A percentile compares a stretch with the other conserved stretches of the same genome.
Conservation (phyloP, 1,139 yeast species). For the Tardiomyces digboiensis region DNA sequence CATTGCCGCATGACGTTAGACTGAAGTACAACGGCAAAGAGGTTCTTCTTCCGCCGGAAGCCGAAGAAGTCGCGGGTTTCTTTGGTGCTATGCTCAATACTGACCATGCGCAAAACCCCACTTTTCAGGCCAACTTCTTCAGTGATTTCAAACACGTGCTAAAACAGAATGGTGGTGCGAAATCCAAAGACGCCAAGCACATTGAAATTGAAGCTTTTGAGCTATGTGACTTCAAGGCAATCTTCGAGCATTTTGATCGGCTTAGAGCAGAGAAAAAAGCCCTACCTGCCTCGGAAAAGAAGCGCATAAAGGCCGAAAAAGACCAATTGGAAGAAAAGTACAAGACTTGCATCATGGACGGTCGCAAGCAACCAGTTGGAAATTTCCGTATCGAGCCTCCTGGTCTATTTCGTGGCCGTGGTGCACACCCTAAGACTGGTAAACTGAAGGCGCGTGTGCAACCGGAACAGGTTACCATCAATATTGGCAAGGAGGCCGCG, state of each 20-base stretch:
- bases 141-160: conserved; percentile 64
- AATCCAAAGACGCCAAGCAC: conserved; percentile 21
- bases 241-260: conserved; percentile 62
- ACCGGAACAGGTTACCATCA: conserved; percentile 86
- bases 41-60: conserved; percentile 62
- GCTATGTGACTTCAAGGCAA: conserved; percentile 71
- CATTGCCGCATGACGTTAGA: conserved; percentile 73
- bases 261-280: conserved; percentile 65
- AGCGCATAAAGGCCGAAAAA: conserved; percentile 56
- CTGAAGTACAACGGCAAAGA: conserved; percentile 68
- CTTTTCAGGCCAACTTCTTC: conserved; percentile 81
- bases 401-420: conserved; percentile 91
- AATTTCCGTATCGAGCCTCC: conserved; percentile 96
- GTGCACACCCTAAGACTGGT: conserved; percentile 96
- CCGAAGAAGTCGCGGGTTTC: conserved; percentile 96
- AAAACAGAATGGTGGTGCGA: conserved; percentile 57
- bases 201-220: conserved; percentile 49
- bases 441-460: conserved; percentile 57
- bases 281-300: conserved; percentile 63
- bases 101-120: conserved; percentile 83
- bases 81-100: conserved; percentile 83
- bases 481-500: conserved; percentile 61
- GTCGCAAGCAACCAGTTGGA: conserved; percentile 87
- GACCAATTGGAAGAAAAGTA: conserved; percentile 74
- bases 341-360: conserved; percentile 73